Conservation (phyloP, 176 grass and related monocot genomes). For the Oropetium thomaeum region DNA sequence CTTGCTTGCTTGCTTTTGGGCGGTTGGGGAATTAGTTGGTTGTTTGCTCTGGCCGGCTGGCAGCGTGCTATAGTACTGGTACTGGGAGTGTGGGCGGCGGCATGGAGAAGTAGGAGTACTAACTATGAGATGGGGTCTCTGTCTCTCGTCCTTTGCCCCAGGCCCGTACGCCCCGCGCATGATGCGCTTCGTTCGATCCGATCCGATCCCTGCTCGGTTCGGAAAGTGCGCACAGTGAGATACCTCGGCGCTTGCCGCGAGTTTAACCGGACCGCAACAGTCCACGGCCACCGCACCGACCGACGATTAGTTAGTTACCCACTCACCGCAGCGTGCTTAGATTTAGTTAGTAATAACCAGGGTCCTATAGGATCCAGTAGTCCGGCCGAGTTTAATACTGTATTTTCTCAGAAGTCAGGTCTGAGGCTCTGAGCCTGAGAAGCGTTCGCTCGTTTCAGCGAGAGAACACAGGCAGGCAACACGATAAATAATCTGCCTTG, state of each 20-base stretch:
- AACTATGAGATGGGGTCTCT: not conserved
- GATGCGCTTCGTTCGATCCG: not conserved
- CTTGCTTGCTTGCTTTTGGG: not conserved
- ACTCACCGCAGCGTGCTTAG: too few species aligned
- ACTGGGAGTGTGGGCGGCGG: not conserved
- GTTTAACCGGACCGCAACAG: not conserved
- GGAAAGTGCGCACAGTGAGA: not conserved
- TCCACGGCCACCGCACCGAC: too few species aligned
- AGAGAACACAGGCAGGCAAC: too few species aligned
- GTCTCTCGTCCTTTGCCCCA: not conserved
- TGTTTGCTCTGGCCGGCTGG: too few species aligned
- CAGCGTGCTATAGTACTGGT: not conserved
- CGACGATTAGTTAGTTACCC: too few species aligned
- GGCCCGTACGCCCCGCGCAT: not conserved
- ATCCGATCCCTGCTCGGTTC: too few species aligned
- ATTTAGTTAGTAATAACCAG: too few species aligned
- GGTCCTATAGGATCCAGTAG: too few species aligned
- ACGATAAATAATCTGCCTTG: too few species aligned
- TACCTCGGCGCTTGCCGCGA: constrained; percentile 4
- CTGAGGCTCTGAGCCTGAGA: too few species aligned
- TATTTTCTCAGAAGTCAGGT: not conserved
- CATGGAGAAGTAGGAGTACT: too few species aligned
- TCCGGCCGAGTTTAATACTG: not conserved
- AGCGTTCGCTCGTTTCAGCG: not conserved
- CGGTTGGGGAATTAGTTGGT: not conserved